Base-by-base conservation (phyloP, 495 filamentous ascomycete genomes). In the Neohortaea acidophila region DNA sequence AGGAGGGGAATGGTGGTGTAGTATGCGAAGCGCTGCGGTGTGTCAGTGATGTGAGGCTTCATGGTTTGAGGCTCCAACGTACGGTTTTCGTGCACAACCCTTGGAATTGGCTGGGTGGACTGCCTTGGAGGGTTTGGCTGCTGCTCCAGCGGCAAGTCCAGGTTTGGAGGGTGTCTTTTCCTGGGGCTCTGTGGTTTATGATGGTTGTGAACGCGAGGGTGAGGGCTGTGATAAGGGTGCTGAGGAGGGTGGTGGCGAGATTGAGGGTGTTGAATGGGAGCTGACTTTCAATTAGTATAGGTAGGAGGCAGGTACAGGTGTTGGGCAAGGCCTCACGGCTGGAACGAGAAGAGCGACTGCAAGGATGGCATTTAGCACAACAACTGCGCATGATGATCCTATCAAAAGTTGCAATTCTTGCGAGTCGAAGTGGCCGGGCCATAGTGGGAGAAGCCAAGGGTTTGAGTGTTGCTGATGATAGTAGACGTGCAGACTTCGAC, bases 381-480 rank as follows among this genome's bases (percentile, higher is more conserved):
- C 11, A 10, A 53, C 39, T 0, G 50, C 42, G 0, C 43, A 45
- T 2, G 51, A 36, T 11, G 52, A 39, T 0, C 54, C 58, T 28
- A 59, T 45, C n/a, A 59, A 32, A 10, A 44, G 38, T 30, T 56
- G 49, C 10, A 57, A 52, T 20, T 55, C 54, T 3, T 39, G 17
- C 3, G 41, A 41, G 27, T 59, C 51, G 38, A 61, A 59, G 40
- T 59, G 56, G 26, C 53, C 41, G 1, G 58, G 56, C 56, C 56
- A 59, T 12, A 59, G 35, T 7, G 56, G 56, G 9, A 61, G 38
- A 42, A 56, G 57, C 58, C 58, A 61, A 15, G 48, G 52, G 38
- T 61, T 58, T n/a, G 45, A 44, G 3, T 36, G 35, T 22, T 55
- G 52, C 32, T 58, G 27, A 8, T 41, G 47, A 43, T 55, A 48